Conservation (phyloP, 805 yeast species). For the Blastobotrys parvus region DNA sequence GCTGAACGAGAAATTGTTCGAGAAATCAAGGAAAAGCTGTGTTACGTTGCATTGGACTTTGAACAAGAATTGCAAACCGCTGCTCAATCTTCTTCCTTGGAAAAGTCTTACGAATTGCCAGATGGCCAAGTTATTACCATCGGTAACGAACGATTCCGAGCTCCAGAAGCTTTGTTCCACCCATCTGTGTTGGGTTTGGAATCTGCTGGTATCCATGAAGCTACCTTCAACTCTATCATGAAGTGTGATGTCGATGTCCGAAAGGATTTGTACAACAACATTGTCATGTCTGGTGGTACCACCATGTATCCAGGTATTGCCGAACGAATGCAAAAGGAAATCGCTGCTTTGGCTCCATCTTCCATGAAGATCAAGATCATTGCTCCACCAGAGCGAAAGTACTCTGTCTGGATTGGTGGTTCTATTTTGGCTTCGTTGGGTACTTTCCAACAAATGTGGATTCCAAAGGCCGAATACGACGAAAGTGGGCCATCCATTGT, state of each 20-base stretch:
- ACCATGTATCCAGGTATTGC: conserved; percentile 99
- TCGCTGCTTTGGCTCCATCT: conserved; percentile 98
- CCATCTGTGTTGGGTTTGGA: conserved; percentile 86
- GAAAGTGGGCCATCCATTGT: conserved; percentile 99
- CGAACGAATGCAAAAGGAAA: conserved; percentile 99
- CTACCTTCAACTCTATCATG: conserved; percentile 89
- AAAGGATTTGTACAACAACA: conserved; percentile 98
- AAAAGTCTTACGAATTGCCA: conserved; percentile 98
- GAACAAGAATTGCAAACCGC: conserved; percentile 99
- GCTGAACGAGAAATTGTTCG: conserved; percentile 97
- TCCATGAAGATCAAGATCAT: conserved; percentile 99
- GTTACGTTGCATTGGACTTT: conserved; percentile 98
- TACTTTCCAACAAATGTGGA: conserved; percentile 99
- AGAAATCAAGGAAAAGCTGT: conserved; percentile 95
- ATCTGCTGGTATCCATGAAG: conserved; percentile 99
- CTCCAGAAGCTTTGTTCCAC: conserved; percentile 99
- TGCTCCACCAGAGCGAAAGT: conserved; percentile 99
- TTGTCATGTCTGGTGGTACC: conserved; percentile 99
- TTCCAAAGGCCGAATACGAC: conserved; percentile 99
- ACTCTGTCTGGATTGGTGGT: conserved; percentile 99
- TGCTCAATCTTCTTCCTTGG: conserved; percentile 94
- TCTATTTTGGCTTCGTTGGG: conserved; percentile 97
- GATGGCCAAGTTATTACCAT: conserved; percentile 99
- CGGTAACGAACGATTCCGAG: conserved; percentile 99
- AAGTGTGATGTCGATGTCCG: conserved; percentile 99